Evolutionary conservation across 164 flowering plant genomes (phyloP), one percentile per base, ranked within the genome.

Genomic region (Vitis rupestris): DNA sequence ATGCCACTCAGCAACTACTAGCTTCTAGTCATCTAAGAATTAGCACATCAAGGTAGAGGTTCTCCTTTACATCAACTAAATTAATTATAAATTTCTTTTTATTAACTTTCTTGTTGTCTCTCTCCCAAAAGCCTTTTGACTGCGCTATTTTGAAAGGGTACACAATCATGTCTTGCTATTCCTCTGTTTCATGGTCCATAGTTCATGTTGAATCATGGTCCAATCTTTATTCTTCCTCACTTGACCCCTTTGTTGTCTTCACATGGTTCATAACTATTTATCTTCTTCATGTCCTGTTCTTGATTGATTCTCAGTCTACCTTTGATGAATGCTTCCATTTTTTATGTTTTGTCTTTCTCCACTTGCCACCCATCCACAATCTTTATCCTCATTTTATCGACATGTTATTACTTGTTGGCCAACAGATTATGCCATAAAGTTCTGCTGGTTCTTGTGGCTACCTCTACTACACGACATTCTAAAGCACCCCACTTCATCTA

Each of bases 1-100:
- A 80, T 83, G 86, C 93, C 62, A 89, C 78, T 76, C 98, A 94
- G 78, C 97, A 92, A 82, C 86, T 94, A n/a, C 82, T 92, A 65
- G 88, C 97, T 73, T 90, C 97, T 64, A 81, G 72, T 73, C 77
- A 84, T 72, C 72, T 94, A 72, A 86, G 98, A 79, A 94, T 94
- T 78, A 94, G 82, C 83, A 88, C 95, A 72, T 92, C 97, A 64
- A 93, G 89, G 98, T 90, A 79, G 67, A 67, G 13, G 11, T 67
- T 49, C 61, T 68, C 61, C 50, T 49, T 51, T 1, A 16, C 4
- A 44, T 61, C 8, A 8, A 2, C n/a, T 70, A 8, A 47, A 47
- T 31, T 16, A 54, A 48, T 50, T 62, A 15, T 8, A 31, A 58
- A 23, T 62, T 7, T 13, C 1, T 5, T 60, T 27, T 60, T 13